Evolutionary conservation across 176 grass and related monocot species (phyloP), one percentile per base, ranked within the genome.

Genomic region (sorghum (Sorghum bicolor)): DNA sequence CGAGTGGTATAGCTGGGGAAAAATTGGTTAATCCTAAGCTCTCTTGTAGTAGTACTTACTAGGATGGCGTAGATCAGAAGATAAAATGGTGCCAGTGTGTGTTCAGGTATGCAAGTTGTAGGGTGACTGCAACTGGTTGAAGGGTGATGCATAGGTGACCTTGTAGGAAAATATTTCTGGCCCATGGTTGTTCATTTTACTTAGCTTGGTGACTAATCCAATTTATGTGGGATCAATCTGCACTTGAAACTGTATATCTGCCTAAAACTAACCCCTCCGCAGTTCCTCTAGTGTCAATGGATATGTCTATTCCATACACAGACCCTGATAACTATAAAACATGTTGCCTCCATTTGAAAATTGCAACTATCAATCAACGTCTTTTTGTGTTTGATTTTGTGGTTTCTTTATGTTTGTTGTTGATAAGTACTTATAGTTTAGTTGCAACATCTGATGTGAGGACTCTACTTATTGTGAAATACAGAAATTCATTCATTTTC

Each of bases 401-500:
- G 43, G 10, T 84, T 84, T 77, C 7, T 16, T 40, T 81, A 14
- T 55, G 36, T 37, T 76, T 34, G 10, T 10, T 68, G 32, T 55
- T 19, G 20, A 76, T 10, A 24, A 9, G 76, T 76, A 39, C 5
- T 71, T 74, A 7, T 45, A 33, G 53, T 63, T 31, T 14, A 3
- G 38, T 70, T 74, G 31, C 14, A 64, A 11, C 22, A 31, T 80
- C 64, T 25, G 61, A 50, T 32, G 10, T 39, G 8, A 73, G 16
- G 31, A 15, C 2, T 14, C 48, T 53, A 19, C 37, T 60, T 17
- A 77, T 41, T 61, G 24, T 70, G 7, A 32, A 47, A 78, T 58
- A 82, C 33, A 1, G 25, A 32, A 45, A 73, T 57, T 81, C 33
- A 73, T 57, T 81, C 33, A 10, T 48, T 82, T 78, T 17, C 25